Percentiles rank a stretch among this genome's conserved stretches.
Conservation (phyloP, 805 yeast species). For the Wickerhamiella nectarea region DNA sequence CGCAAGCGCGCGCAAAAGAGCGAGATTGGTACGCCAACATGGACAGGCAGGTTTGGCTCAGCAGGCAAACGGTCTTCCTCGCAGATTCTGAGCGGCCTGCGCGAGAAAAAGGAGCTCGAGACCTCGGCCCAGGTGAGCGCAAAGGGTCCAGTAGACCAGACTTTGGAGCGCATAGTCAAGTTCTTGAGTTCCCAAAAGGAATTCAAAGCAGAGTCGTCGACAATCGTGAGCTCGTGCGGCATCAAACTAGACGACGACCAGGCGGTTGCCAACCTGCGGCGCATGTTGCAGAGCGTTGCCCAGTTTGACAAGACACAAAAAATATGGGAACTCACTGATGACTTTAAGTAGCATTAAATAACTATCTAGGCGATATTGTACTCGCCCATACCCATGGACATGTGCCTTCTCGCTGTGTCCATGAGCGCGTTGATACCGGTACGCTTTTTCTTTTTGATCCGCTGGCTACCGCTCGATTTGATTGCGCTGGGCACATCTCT, state of each 20-base stretch:
- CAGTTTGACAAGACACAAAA: slow-evolving; percentile 44
- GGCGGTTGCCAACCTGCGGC: slow-evolving; percentile 48
- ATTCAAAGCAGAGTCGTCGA: slow-evolving; percentile 36
- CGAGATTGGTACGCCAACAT: slow-evolving; percentile 73
- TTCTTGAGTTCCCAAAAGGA: slow-evolving; percentile 29
- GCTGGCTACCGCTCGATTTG: slow-evolving; percentile 10
- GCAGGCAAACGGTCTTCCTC: slow-evolving; percentile 47
- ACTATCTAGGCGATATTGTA: slow-evolving; percentile 15
- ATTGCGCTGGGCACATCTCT: slow-evolving; percentile 78
- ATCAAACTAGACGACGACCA: slow-evolving; percentile 34
- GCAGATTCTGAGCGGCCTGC: slow-evolving; percentile 37
- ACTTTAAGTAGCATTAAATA: slow-evolving; percentile 25
- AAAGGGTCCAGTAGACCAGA: slow-evolving; percentile 1
- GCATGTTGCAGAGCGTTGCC: slow-evolving; percentile 55
- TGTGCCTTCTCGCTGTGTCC: slow-evolving; percentile 16
- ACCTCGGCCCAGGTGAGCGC: slow-evolving; percentile 12
- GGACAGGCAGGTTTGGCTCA: slow-evolving; percentile 86
- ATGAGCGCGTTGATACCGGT: slow-evolving; percentile 17
- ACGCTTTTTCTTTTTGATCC: slow-evolving; percentile 10
- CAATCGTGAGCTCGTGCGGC: slow-evolving; percentile 31
- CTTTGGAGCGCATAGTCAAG: slow-evolving; percentile 29
- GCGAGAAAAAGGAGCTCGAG: slow-evolving; percentile 31
- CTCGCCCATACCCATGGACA: slow-evolving; percentile 14
- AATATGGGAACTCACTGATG: slow-evolving; percentile 56
- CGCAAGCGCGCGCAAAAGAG: slow-evolving; percentile 36